Conservation (phyloP, 179 eudicot genomes). For the Carnegiea gigantea region DNA sequence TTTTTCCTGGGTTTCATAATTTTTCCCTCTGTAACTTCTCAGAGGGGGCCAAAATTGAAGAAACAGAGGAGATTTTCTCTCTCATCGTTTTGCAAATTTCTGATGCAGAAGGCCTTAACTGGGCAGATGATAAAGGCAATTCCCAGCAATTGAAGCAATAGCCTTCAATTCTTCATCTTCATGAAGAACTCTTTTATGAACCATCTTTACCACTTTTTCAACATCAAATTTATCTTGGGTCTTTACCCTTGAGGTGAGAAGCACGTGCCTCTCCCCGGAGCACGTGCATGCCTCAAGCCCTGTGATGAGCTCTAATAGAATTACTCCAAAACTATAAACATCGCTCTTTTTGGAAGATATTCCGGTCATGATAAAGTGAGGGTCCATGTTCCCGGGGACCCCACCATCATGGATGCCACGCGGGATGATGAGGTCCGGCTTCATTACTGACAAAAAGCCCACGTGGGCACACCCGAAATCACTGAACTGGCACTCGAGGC, state of each 20-base stretch:
- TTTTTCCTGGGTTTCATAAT: neutral
- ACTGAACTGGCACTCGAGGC: conserved; percentile 56
- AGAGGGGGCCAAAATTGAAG: neutral
- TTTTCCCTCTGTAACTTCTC: conserved; percentile 18
- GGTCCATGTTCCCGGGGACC: conserved; percentile 94
- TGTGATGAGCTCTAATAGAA: conserved; percentile 65
- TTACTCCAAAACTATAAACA: conserved; percentile 71
- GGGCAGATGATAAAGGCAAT: conserved; percentile 52
- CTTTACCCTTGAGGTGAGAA: conserved; percentile 41
- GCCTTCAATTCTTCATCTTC: conserved; percentile 41
- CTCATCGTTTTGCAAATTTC: conserved; percentile 48
- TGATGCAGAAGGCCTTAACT: conserved; percentile 59
- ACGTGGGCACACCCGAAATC: conserved; percentile 76
- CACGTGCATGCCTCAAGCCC: conserved; percentile 61
- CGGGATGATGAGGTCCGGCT: conserved; percentile 38
- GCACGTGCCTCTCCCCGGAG: conserved; percentile 38
- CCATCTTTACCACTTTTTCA: conserved; percentile 43
- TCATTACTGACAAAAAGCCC: conserved; percentile 53
- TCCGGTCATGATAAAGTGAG: conserved; percentile 73
- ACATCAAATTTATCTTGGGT: conserved; percentile 30
- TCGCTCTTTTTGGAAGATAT: conserved; percentile 76
- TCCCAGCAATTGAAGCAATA: conserved; percentile 45
- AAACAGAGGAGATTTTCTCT: conserved; percentile 30
- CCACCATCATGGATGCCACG: conserved; percentile 44
- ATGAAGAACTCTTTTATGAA: conserved; percentile 36